A percentile compares a stretch with the other conserved stretches of the same genome.
phyloP scores from a whole-genome alignment of 768 basidiomycete genomes.

The Rhizopogon vinicolor region DNA sequence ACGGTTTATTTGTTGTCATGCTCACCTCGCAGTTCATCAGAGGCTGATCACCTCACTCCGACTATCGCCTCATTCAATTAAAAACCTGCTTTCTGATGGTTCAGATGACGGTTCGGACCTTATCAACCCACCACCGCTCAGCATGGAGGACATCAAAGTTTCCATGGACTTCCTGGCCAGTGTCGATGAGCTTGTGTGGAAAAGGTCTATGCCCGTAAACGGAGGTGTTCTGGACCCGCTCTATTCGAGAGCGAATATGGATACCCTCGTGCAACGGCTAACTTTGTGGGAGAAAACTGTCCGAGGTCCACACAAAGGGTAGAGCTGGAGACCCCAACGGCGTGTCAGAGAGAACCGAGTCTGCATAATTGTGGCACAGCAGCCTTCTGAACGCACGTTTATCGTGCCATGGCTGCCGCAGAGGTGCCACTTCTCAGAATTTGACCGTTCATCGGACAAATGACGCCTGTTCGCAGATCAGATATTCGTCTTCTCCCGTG shows the following conservation, averaged over 20 bases:
- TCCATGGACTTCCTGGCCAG: conserved; percentile 20
- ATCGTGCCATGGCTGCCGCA: neutral
- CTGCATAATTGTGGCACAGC: neutral
- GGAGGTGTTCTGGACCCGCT: conserved; percentile 6
- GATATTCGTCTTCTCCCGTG: neutral
- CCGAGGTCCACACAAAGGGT: conserved; percentile 8
- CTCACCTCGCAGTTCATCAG: neutral
- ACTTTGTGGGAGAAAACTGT: conserved; percentile 24
- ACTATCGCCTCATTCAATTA: neutral
- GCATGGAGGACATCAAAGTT: conserved; percentile 12
- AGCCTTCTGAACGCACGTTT: neutral
- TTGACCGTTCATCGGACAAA: neutral
- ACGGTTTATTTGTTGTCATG: neutral
- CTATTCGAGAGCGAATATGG: conserved; percentile 22
- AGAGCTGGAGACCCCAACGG: neutral
- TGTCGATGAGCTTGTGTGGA: conserved; percentile 26
- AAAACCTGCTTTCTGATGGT: neutral
- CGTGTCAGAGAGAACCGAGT: neutral
- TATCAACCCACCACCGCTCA: neutral
- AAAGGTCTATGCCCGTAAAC: conserved; percentile 9
- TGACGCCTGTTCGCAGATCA: neutral
- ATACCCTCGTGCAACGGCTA: conserved; percentile 19
- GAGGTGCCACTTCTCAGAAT: neutral
- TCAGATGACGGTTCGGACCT: neutral
- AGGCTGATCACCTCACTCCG: neutral